Conservation (phyloP, 495 filamentous ascomycete species). For the Parathielavia hyrcaniae region DNA sequence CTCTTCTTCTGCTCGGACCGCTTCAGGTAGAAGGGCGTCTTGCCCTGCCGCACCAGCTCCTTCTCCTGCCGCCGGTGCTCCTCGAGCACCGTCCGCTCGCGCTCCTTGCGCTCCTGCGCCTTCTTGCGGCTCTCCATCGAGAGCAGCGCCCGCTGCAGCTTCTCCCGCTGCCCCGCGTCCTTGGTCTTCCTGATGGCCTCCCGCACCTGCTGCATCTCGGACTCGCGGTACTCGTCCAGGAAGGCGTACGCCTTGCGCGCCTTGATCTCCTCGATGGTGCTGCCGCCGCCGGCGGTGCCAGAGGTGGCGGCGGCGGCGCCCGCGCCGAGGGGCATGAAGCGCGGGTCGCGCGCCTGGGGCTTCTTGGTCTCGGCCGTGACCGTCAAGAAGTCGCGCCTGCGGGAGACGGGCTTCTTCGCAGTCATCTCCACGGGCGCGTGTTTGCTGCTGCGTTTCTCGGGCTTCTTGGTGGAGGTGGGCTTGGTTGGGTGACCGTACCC, state of each 20-base stretch:
- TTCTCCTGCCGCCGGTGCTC: slow-evolving; percentile 78
- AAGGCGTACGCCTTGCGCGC: slow-evolving; percentile 71
- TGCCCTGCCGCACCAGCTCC: slow-evolving; percentile 74
- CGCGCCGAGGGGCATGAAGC: slow-evolving; percentile 55
- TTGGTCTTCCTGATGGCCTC: slow-evolving; percentile 58
- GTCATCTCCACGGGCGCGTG: slow-evolving; percentile 79
- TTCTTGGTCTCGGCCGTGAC: slow-evolving; percentile 50
- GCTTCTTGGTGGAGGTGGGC: slow-evolving; percentile 10
- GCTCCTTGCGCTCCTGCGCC: slow-evolving; percentile 59
- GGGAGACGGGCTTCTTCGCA: slow-evolving; percentile 73
- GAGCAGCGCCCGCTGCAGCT: slow-evolving; percentile 58
- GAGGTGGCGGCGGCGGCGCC: slow-evolving; percentile 40
- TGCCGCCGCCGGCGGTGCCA: slow-evolving; percentile 13
- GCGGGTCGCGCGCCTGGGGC: slow-evolving; percentile 67
- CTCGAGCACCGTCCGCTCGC: slow-evolving; percentile 56
- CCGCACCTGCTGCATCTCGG: slow-evolving; percentile 70
- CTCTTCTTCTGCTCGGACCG: slow-evolving; percentile 81
- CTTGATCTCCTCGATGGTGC: slow-evolving; percentile 47
- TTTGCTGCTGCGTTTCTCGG: slow-evolving; percentile 58
- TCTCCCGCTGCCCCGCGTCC: slow-evolving; percentile 55
- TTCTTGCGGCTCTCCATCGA: slow-evolving; percentile 66
- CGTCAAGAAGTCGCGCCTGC: slow-evolving; percentile 64
- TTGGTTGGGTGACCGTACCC: slow-evolving; percentile 8
- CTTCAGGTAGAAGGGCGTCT: slow-evolving; percentile 91
- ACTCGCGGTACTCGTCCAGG: slow-evolving; percentile 72